These are phyloP conservation scores for Teratosphaeriaceae sp. DNA, from an alignment of 2,329 filamentous ascomycete species.

Conservation along the genomic window DNA sequence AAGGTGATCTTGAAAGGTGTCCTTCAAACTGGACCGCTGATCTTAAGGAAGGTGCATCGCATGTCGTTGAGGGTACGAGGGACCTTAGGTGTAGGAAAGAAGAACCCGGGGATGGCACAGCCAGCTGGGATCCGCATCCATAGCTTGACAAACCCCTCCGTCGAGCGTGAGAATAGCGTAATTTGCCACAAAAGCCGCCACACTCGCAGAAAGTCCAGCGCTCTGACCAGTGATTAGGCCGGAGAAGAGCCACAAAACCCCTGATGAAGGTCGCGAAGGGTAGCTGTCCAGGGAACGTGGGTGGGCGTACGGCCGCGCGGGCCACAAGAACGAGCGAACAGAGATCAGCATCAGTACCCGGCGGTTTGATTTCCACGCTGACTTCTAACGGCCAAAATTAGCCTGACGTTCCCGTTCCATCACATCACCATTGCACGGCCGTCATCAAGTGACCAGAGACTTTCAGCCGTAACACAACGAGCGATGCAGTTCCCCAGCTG, in stretches of 20 bases:
- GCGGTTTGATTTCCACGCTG: too few relatives aligned
- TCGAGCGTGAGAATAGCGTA: not conserved
- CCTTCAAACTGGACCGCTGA: not conserved
- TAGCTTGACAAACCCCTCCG: not conserved
- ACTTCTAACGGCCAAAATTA: too few relatives aligned
- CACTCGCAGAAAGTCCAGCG: not conserved
- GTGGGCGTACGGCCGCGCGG: not conserved
- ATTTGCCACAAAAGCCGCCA: not conserved
- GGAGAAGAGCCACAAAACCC: not conserved
- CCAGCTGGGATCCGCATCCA: not conserved
- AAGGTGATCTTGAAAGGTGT: not conserved
- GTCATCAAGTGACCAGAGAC: too few relatives aligned
- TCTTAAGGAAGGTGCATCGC: not conserved
- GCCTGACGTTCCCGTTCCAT: too few relatives aligned
- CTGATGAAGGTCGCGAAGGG: not conserved
- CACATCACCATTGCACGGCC: too few relatives aligned
- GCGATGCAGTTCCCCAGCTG: too few relatives aligned
- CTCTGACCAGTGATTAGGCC: not conserved
- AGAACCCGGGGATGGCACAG: not conserved
- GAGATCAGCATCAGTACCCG: not conserved
- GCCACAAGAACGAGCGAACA: not conserved
- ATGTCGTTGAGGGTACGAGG: not conserved
- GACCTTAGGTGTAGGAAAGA: not conserved
- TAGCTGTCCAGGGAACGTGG: not conserved
- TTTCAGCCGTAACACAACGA: too few relatives aligned